These are phyloP conservation scores for Cornus florida DNA, from an alignment of 148 eudicot species.

Conservation along the genomic window DNA sequence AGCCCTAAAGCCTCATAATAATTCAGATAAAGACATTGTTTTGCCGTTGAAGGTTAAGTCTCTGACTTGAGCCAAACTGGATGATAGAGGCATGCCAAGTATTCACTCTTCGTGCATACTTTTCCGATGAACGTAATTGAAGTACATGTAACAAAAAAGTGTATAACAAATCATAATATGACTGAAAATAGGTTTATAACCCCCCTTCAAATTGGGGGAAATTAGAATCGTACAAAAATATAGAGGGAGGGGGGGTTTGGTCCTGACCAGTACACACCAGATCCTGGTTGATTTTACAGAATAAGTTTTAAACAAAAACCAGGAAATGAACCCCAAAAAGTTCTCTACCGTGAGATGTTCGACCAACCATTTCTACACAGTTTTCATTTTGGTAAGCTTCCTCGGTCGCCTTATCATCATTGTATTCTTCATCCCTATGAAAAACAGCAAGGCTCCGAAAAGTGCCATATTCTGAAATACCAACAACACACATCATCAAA, in stretches of 20 bases:
- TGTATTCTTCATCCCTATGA: slow-evolving; percentile 80
- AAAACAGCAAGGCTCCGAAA: slow-evolving; percentile 68
- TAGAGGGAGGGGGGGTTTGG: background rate
- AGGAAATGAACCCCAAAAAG: background rate
- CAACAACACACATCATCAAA: background rate
- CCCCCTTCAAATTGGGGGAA: background rate
- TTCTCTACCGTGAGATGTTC: background rate
- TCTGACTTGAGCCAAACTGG: too few relatives aligned
- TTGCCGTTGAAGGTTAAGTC: too few relatives aligned
- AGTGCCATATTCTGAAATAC: slow-evolving; percentile 56
- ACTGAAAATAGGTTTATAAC: too few relatives aligned
- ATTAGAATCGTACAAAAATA: background rate
- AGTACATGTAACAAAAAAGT: too few relatives aligned
- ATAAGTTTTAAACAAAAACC: background rate
- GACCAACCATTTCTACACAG: slow-evolving; percentile 15
- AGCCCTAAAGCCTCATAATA: too few relatives aligned
- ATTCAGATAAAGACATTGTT: too few relatives aligned
- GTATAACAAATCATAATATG: too few relatives aligned
- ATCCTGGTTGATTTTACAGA: background rate
- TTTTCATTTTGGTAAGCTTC: slow-evolving; percentile 58
- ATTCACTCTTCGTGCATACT: too few relatives aligned
- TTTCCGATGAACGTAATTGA: too few relatives aligned
- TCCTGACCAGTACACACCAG: background rate
- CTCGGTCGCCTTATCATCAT: slow-evolving; percentile 52
- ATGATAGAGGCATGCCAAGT: too few relatives aligned